Base-by-base conservation (phyloP, 257 asterid species). In the Nicotiana paniculata region DNA sequence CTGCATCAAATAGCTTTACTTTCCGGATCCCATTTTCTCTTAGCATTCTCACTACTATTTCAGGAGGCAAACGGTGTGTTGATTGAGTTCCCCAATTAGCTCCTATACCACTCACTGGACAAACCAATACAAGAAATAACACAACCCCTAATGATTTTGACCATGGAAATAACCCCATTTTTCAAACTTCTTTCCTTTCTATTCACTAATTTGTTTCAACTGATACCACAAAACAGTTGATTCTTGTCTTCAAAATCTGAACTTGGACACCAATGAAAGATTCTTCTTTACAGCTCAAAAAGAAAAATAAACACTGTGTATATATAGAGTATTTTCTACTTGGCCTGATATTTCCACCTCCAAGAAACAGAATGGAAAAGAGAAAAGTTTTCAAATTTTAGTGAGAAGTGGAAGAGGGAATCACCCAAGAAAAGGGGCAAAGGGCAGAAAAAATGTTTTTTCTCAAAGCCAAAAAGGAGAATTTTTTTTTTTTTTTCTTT, bases 51-150 rank as follows among this genome's bases (percentile, higher is more conserved):
- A 95, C 98, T 66, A 95, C 95, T 80, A 65, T 77, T 2, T 88
- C 87, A 0, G 98, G 98, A 53, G 90, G 93, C 84, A 93, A 68
- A 16, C 68, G 84, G 84, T 95, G 98, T 48, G 96, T 88, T 61
- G 96, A 33, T 65, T 92, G 98, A 17, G 92, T 85, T 24, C 98
- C 98, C 97, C 97, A 95, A 83, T 95, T 95, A 55, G 92, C 98
- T 69, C 98, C 97, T 26, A 93, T 91, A 35, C 95, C 95, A 68
- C 86, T 87, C 77, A 64, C 96, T 84, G 88, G 61, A 77, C 80
- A 80, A 48, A 85, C 80, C 80, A 79, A 21, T 15, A 83, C 77
- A 77, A 77, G 17, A 17, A 82, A 57, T 32, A 78, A 57, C 51
- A 79, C 26, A 54, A 79, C 33, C 59, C 28, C 80, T 78, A 51